These are phyloP conservation scores for Epichloe typhina DNA, from an alignment of 2,329 filamentous ascomycete species.

Conservation along the genomic window DNA sequence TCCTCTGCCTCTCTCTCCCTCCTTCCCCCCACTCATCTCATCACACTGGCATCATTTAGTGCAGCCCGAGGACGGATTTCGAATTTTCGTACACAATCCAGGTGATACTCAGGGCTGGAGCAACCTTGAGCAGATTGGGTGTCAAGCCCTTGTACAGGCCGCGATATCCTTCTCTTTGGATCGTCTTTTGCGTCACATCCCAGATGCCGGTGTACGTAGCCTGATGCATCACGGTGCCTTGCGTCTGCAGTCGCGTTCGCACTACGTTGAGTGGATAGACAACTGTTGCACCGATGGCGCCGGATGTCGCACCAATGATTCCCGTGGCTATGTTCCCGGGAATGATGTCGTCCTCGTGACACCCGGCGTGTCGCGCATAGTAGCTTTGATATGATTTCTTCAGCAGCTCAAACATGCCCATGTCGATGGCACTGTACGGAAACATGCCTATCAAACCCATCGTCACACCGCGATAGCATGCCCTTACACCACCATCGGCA, in stretches of 20 bases:
- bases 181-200: conserved; percentile 76
- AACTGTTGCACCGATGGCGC: conserved; percentile 81
- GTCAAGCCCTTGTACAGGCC: conserved; percentile 92
- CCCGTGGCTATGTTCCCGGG: conserved; percentile 76
- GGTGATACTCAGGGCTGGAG: conserved; percentile 87
- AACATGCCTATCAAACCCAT: conserved; percentile 96
- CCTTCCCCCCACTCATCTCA: neutral
- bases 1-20: neutral
- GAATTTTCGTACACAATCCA: conserved; percentile 90
- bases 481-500: conserved; percentile 55
- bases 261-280: conserved; percentile 94
- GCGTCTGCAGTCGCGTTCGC: conserved; percentile 81
- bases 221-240: conserved; percentile 85
- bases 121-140: conserved; percentile 90
- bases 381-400: conserved; percentile 61
- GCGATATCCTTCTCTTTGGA: conserved; percentile 67
- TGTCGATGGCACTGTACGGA: conserved; percentile 91
- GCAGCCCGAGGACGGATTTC: conserved; percentile 54
- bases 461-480: conserved; percentile 83
- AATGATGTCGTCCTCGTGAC: conserved; percentile 71
- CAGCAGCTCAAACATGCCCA: conserved; percentile 87
- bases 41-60: conserved; percentile 13
- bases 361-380: conserved; percentile 54
- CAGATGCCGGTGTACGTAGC: conserved; percentile 81
- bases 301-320: conserved; percentile 79